phyloP scores from a whole-genome alignment of 176 grass and related monocot species.

The Carex cristatella region DNA sequence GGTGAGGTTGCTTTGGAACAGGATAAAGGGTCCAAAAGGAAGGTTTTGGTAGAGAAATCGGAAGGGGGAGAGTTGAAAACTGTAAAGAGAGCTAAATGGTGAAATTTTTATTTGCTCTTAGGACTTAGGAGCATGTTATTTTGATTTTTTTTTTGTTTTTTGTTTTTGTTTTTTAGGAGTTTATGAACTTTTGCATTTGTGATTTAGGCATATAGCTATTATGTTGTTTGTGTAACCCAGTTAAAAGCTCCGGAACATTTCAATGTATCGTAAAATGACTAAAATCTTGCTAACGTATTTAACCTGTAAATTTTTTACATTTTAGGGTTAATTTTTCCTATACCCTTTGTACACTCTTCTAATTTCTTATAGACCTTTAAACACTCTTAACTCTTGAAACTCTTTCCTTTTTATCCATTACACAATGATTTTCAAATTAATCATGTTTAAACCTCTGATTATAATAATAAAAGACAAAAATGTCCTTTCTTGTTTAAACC shows the following conservation, averaged over 20 bases:
- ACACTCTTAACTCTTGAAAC: too few relatives aligned
- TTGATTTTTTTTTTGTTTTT: neutral
- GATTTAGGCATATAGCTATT: neutral
- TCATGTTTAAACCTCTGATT: too few relatives aligned
- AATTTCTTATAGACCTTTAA: too few relatives aligned
- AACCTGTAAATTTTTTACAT: neutral
- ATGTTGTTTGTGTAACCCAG: neutral
- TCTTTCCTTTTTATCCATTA: too few relatives aligned
- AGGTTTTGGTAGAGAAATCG: neutral
- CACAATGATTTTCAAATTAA: too few relatives aligned
- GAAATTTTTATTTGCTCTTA: neutral
- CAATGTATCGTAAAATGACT: neutral
- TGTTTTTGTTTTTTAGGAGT: neutral
- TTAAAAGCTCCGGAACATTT: neutral
- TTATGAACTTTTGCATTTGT: neutral
- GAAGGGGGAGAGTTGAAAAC: neutral
- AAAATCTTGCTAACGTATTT: neutral
- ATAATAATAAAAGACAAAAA: too few relatives aligned
- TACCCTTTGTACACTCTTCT: too few relatives aligned
- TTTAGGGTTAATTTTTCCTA: too few relatives aligned
- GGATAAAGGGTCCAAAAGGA: slow-evolving; percentile 15
- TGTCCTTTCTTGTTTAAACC: too few relatives aligned
- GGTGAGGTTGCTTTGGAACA: neutral
- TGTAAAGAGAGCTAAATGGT: slow-evolving; percentile 18
- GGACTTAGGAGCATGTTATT: neutral